Base-by-base conservation (phyloP, 495 filamentous ascomycete species). In the Aspergillus ellipticus region DNA sequence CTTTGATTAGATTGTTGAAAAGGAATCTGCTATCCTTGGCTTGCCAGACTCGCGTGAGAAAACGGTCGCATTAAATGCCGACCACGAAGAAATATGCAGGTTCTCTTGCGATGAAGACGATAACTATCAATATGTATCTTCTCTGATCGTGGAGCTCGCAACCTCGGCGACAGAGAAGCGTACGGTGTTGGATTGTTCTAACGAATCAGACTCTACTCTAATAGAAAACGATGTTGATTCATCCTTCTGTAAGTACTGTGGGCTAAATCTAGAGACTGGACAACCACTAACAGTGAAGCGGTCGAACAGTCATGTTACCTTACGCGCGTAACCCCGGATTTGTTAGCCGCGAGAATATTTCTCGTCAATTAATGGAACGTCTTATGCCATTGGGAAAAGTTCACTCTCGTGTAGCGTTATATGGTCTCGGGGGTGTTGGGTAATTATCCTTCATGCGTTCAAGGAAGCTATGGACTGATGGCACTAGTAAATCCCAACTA, bases 401-500 rank as follows among this genome's bases (percentile, higher is more conserved):
- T 42, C 35, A 39, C 35, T 56, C 55, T 41, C 58, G 67, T 10
- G 52, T 61, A 17, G 62, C 60, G 11, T 63, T 73, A 43, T 55
- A 60, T 41, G 70, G 69, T 6, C 51, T 68, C 17, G 67, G 67
- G 28, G 67, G 67, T 43, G 53, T 68, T 51, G 67, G 67, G 65
- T 70, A 37, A 39, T 53, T 49, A n/a, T 33, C 10, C 11, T 31
- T 22, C n/a, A 16, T 22, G 37, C 4, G 15, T 26, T 28, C 31
- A n/a, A 6, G 1, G 52, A 58, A 2, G 6, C 51, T 29, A 42
- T 51, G 19, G 45, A 53, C 54, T 57, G 39, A 59, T 13, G 2
- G 31, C 13, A 35, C 9, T 21, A 73, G 64, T 13, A 71, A 74
- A 58, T 67, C 66, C n/a, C 68, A 70, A 39, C 60, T 70, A 22